Evolutionary conservation across 768 basidiomycete genomes (phyloP).

Genomic region (Pleurotus tuber-regium): DNA sequence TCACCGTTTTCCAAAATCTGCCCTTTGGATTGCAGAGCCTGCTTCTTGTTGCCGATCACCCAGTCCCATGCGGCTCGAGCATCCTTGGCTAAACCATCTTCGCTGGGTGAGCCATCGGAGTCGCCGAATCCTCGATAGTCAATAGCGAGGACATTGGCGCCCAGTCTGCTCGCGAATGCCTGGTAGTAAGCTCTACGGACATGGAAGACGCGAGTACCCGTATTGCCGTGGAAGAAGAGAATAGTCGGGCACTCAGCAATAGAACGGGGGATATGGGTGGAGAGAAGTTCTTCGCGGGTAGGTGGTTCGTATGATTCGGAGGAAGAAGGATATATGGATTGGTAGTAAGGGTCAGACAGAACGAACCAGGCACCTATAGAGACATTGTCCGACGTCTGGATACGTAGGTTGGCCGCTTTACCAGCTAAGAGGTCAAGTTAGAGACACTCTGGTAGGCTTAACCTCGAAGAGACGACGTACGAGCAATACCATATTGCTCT

Average conservation of each 20-base stretch:
- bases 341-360: constrained; percentile 65
- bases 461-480: constrained; percentile 35
- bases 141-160: constrained; percentile 75
- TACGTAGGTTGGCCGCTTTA: constrained; percentile 70
- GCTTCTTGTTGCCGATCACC: constrained; percentile 48
- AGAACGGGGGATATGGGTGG: constrained; percentile 47
- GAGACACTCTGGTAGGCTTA: background rate
- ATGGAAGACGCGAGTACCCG: constrained; percentile 68
- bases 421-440: constrained; percentile 53
- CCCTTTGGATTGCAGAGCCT: constrained; percentile 36
- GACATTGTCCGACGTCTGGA: constrained; percentile 75
- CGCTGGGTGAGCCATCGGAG: constrained; percentile 75
- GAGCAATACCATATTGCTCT: constrained; percentile 78
- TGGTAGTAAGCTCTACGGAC: constrained; percentile 70
- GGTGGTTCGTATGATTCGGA: constrained; percentile 16
- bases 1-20: too few relatives aligned
- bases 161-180: constrained; percentile 61
- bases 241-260: constrained; percentile 64
- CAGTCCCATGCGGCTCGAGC: constrained; percentile 82
- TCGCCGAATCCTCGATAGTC: constrained; percentile 96
- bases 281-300: constrained; percentile 23
- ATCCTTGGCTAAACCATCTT: constrained; percentile 69
- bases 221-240: constrained; percentile 94
- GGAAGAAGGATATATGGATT: constrained; percentile 29
- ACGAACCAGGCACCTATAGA: constrained; percentile 86